These are phyloP conservation scores for Harrya chromipes DNA, from an alignment of 768 basidiomycete species.

Conservation along the genomic window DNA sequence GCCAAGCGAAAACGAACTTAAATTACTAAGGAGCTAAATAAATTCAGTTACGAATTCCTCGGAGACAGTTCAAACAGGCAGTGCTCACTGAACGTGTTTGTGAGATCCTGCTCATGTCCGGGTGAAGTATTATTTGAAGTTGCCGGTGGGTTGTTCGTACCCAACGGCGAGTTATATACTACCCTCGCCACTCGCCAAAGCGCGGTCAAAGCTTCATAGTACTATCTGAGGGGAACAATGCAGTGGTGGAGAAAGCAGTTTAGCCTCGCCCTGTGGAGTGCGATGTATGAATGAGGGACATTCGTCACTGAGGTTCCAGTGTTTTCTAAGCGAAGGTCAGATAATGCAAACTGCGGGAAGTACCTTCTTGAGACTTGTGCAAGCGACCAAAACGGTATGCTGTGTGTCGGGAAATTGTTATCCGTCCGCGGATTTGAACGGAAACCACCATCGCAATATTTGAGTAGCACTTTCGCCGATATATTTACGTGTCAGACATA, in stretches of 20 bases:
- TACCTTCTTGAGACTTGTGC: slow-evolving; percentile 2
- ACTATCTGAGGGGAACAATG: slow-evolving; percentile 17
- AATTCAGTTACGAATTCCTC: not conserved
- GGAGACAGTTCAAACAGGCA: not conserved
- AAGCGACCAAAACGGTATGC: not conserved
- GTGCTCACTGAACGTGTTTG: slow-evolving; percentile 28
- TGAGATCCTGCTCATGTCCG: slow-evolving; percentile 32
- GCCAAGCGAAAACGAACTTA: slow-evolving; percentile 14
- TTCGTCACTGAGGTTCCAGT: not conserved
- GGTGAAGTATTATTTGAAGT: not conserved
- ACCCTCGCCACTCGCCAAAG: slow-evolving; percentile 26
- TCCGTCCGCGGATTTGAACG: not conserved
- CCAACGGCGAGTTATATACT: slow-evolving; percentile 21
- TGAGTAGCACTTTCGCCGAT: not conserved
- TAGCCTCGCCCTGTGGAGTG: slow-evolving; percentile 5
- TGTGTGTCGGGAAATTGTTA: slow-evolving; percentile 1
- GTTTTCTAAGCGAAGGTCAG: slow-evolving; percentile 1
- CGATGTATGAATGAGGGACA: slow-evolving; percentile 10
- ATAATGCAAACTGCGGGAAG: slow-evolving; percentile 11
- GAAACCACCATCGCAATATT: not conserved
- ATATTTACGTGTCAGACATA: not conserved
- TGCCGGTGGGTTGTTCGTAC: not conserved
- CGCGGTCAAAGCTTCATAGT: slow-evolving; percentile 22
- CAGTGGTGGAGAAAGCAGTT: slow-evolving; percentile 4
- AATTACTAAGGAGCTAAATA: slow-evolving; percentile 27